phyloP scores from a whole-genome alignment of 495 filamentous ascomycete genomes.

The Penicillium bialowiezense region DNA sequence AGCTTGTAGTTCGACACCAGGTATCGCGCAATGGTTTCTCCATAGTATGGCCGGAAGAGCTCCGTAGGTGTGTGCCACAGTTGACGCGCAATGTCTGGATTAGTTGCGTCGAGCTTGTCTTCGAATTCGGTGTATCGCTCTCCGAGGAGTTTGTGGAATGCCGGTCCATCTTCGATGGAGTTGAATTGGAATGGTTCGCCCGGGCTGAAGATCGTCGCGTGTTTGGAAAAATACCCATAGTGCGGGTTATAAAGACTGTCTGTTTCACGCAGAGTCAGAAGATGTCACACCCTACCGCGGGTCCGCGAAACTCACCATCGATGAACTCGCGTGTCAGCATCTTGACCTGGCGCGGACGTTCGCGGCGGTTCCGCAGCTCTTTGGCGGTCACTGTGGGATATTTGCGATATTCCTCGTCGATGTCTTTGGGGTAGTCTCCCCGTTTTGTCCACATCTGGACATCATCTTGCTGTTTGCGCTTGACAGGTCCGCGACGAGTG shows the following conservation, averaged over 20 bases:
- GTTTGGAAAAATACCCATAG: slow-evolving; percentile 98
- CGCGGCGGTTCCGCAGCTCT: slow-evolving; percentile 63
- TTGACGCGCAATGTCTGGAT: slow-evolving; percentile 75
- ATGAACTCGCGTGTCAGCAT: slow-evolving; percentile 98
- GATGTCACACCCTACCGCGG: background rate
- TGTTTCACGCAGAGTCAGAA: slow-evolving; percentile 29
- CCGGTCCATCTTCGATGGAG: slow-evolving; percentile 70
- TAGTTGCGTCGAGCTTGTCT: slow-evolving; percentile 70
- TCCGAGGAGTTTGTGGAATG: slow-evolving; percentile 74
- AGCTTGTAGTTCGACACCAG: slow-evolving; percentile 94
- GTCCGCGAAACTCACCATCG: slow-evolving; percentile 60
- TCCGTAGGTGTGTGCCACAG: slow-evolving; percentile 99
- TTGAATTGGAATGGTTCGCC: slow-evolving; percentile 93
- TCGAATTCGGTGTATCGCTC: slow-evolving; percentile 86
- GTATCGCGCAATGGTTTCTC: slow-evolving; percentile 92
- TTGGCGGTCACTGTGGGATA: slow-evolving; percentile 85
- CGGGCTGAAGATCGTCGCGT: slow-evolving; percentile 92
- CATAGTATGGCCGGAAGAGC: slow-evolving; percentile 94
- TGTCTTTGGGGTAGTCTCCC: slow-evolving; percentile 68
- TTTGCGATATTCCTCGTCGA: slow-evolving; percentile 69
- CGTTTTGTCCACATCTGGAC: slow-evolving; percentile 73
- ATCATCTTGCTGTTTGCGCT: slow-evolving; percentile 32
- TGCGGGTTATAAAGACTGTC: slow-evolving; percentile 96
- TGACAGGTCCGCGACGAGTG: slow-evolving; percentile 29
- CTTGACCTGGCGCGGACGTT: slow-evolving; percentile 84